A percentile compares a stretch with the other conserved stretches of the same genome.
Conservation (phyloP, 225 moss, liverwort and hornwort genomes). For the Sphagnum contortum region DNA sequence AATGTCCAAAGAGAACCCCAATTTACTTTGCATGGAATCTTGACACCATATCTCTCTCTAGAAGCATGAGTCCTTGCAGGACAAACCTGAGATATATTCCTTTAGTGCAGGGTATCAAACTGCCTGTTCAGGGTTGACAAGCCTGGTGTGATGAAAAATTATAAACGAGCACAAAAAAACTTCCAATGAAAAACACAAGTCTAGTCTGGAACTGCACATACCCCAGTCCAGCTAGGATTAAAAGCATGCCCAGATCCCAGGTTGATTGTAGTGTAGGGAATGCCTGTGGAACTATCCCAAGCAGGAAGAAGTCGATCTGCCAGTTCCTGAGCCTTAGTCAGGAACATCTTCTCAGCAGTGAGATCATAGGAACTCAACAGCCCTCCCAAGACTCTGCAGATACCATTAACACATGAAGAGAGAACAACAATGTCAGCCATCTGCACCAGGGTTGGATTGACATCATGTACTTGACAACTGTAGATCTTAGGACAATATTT, state of each 20-base stretch:
- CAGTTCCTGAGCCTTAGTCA: constrained; percentile 72
- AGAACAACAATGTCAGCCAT: background rate
- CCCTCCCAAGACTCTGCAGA: constrained; percentile 76
- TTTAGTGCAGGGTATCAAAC: too few species aligned
- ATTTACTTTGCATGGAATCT: too few species aligned
- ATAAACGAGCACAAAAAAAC: too few species aligned
- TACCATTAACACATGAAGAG: background rate
- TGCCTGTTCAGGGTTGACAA: too few species aligned
- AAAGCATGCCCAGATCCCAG: constrained; percentile 59
- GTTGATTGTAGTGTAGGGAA: constrained; percentile 73
- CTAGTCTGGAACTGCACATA: constrained; percentile 17
- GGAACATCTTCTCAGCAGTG: constrained; percentile 67
- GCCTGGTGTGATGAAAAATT: too few species aligned
- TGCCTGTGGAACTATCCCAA: constrained; percentile 76
- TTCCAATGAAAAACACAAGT: too few species aligned
- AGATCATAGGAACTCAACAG: constrained; percentile 88
- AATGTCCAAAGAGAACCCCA: too few species aligned
- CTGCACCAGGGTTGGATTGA: background rate
- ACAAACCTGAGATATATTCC: too few species aligned
- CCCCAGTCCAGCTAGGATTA: constrained; percentile 84
- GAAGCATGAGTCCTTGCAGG: too few species aligned
- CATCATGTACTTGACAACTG: too few species aligned
- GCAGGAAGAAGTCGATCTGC: constrained; percentile 91
- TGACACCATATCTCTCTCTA: too few species aligned
- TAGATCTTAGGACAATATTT: too few species aligned